Base-by-base conservation (phyloP, 805 yeast species). In the Komagataella pastoris region DNA sequence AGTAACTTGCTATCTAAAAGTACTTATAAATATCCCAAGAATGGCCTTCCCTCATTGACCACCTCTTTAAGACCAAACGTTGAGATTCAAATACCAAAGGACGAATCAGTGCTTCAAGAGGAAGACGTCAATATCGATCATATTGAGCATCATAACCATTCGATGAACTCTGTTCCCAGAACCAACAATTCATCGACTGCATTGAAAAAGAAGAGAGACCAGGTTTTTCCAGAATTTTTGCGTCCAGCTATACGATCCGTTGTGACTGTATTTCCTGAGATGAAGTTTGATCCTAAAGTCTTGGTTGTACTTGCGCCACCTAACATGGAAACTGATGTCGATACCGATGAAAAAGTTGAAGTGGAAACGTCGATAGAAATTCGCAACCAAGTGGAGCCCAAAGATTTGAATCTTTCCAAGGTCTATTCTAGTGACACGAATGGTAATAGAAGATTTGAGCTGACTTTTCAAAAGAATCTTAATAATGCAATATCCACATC, bases 51-150 rank as follows among this genome's bases (percentile, higher is more conserved):
- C 7, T 24, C 69, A 1, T 59, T 85, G 4, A 93, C 93, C 0
- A 69, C 80, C 52, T 59, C 75, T 24, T 93, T 93, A 1, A 59
- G 85, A 0, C 83, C 76, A 50, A 75, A 89, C 0, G 66, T 83
- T 5, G 82, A 85, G 0, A 74, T 79, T 61, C 86, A 89, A 0
- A 64, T 74, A 12, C 69, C 74, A 51, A 73, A 74, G 48, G 60
- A 67, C 18, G 46, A 59, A 53, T 51, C 51, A 53, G 50, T 54
- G 47, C 63, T 63, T 30, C 57, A 55, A 3, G 54, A 52, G n/a
- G 64, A 58, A 3, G 64, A 57, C 23, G 51, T 51, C 43, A 50
- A 49, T 14, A 74, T 75, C 49, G 81, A 77, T 47, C 81, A 76
- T 49, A 72, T 73, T 67, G 75, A 30, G 53, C 64, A 49, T 61